Evolutionary conservation across 2,329 filamentous ascomycete genomes (phyloP), one percentile per base, ranked within the genome.

Genomic region (Fusarium concolor): DNA sequence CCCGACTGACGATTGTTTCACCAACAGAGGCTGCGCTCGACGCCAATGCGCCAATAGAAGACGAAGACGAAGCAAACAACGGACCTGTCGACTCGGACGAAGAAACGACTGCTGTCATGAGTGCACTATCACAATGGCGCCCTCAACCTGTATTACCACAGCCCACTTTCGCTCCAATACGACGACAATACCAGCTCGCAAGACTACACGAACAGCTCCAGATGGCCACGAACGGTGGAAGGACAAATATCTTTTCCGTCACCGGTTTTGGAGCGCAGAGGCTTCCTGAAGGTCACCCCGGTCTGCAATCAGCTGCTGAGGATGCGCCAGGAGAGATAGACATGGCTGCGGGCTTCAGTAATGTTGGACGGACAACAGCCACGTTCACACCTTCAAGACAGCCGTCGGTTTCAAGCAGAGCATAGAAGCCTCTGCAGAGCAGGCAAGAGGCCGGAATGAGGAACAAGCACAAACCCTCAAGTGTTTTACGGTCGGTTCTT

Each of bases 41-140:
- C 77, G 95, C 96, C 56, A 97, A 96, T 77, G 94, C 94, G 2
- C 94, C 94, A 4, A 81, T 96, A 18, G 93, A 95, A 72, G 94
- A 97, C 66, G 92, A 95, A 62, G 87, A 94, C 73, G 93, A 96
- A 45, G 87, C 87, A 58, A 92, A 93, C 64, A 89, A 89, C 8
- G 92, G 89, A 4, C 92, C 93, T 2, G 88, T 99, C 37, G 96
- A 99, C 78, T 96, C 92, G 3, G 96, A 99, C 76, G 96, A 98
- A 82, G 96, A 99, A 79, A 93, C 93, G 50, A 90, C 94, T 47
- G 86, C 91, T 1, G 92, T 98, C 51, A 97, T 98, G 93, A 84
- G 87, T 31, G 92, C 92, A 10, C 86, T 95, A 54, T 84, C 89
- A 24, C 88, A 89, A 54, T 93, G 92, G 81, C 89, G 89, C 42